Conservation (phyloP, 768 basidiomycete genomes). For the Leucosporidium creatinivorum region DNA sequence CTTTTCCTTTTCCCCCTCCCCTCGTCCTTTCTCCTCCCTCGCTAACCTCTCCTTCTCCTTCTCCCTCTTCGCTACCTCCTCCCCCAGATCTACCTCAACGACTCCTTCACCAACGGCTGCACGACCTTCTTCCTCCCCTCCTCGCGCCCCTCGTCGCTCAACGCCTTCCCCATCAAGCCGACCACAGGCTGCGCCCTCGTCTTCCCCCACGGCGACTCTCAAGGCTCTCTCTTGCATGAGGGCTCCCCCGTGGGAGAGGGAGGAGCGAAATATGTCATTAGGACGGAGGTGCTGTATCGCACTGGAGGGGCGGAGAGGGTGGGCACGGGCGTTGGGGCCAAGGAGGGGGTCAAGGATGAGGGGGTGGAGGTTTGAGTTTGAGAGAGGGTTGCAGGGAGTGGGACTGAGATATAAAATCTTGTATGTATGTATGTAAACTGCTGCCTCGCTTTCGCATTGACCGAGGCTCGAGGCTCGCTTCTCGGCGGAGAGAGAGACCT, state of each 20-base stretch:
- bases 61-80: no score
- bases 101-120: slow-evolving; percentile 49
- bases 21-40: background rate
- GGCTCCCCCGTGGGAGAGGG: slow-evolving; percentile 22
- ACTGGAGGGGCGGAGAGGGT: no score
- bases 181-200: slow-evolving; percentile 50
- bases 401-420: no score
- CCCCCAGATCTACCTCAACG: slow-evolving; percentile 51
- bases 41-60: background rate
- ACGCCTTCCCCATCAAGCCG: slow-evolving; percentile 50
- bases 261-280: slow-evolving; percentile 30
- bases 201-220: slow-evolving; percentile 43
- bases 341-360: no score
- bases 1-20: slow-evolving; percentile 1
- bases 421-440: no score
- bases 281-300: slow-evolving; percentile 18
- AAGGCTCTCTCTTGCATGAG: slow-evolving; percentile 26
- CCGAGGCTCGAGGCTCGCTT: no score
- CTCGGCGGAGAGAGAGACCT: no score
- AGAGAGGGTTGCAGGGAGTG: background rate
- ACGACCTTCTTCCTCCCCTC: slow-evolving; percentile 56
- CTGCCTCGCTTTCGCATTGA: no score
- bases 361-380: background rate
- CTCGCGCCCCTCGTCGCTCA: slow-evolving; percentile 44
- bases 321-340: no score